Evolutionary conservation across 2,329 filamentous ascomycete genomes (phyloP).

Genomic region (Alternaria sp.): DNA sequence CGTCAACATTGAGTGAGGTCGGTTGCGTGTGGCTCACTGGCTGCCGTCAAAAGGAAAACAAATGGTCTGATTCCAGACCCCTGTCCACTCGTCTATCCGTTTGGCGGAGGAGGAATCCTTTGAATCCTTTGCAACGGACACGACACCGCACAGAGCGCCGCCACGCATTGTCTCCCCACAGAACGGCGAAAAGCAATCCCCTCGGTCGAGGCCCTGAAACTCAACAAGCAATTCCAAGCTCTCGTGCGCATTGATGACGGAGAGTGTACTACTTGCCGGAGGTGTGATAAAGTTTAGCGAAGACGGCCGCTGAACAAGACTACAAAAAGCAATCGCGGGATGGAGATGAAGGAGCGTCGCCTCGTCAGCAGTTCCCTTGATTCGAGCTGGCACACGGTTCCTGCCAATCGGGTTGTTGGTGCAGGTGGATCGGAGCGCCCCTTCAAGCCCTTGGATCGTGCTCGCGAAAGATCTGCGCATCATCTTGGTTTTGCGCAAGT

Average conservation of each 20-base stretch:
- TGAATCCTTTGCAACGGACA: slow-evolving; percentile 8
- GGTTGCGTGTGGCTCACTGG: slow-evolving; percentile 8
- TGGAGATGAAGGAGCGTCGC: slow-evolving; percentile 9
- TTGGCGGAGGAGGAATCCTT: slow-evolving; percentile 7
- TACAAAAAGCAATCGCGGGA: slow-evolving; percentile 15
- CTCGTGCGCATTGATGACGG: not conserved
- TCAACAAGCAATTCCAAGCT: slow-evolving; percentile 8
- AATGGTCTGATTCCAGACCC: slow-evolving; percentile 15
- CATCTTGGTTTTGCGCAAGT: slow-evolving; percentile 16
- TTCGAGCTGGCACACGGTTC: not conserved
- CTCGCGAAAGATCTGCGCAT: slow-evolving; percentile 20
- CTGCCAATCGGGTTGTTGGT: slow-evolving; percentile 15
- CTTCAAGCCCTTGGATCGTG: slow-evolving; percentile 15
- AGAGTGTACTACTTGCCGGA: slow-evolving; percentile 1
- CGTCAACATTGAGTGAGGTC: slow-evolving; percentile 14
- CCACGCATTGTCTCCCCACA: not conserved
- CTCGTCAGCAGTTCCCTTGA: slow-evolving; percentile 3
- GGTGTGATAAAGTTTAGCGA: slow-evolving; percentile 19
- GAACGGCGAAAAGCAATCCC: slow-evolving; percentile 11
- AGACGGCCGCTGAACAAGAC: slow-evolving; percentile 13
- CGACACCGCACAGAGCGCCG: not conserved
- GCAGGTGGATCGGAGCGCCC: slow-evolving; percentile 13
- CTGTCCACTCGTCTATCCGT: slow-evolving; percentile 10
- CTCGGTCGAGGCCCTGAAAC: not conserved
- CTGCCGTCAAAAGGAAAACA: slow-evolving; percentile 17